These are phyloP conservation scores for Trichoderma citrinoviride DNA, from an alignment of 2,329 filamentous ascomycete species.

Conservation along the genomic window DNA sequence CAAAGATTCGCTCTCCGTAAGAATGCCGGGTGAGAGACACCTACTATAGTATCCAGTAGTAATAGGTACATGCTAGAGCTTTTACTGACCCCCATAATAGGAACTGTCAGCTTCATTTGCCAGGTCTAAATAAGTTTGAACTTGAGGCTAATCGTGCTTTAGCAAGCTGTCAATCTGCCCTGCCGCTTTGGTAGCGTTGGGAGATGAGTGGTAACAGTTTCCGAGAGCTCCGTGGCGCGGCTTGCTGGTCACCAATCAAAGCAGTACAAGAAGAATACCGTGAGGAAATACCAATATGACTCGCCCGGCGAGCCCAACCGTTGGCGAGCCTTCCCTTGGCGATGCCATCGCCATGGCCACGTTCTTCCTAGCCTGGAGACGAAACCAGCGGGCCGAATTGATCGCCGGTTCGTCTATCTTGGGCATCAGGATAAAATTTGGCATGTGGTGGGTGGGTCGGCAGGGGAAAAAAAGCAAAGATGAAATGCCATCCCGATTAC, in stretches of 20 bases:
- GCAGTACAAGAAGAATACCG: background rate
- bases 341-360: background rate
- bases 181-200: background rate
- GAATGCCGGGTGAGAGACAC: background rate
- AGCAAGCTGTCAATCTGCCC: background rate
- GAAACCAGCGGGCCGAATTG: constrained; percentile 1
- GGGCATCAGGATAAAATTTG: background rate
- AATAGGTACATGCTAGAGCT: background rate
- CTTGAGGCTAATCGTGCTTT: background rate
- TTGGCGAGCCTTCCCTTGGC: background rate
- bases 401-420: constrained; percentile 16
- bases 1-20: background rate
- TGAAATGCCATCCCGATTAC: background rate
- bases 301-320: background rate
- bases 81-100: background rate
- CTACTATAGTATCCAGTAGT: no score
- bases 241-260: background rate
- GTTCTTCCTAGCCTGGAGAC: background rate
- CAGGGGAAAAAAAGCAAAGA: background rate
- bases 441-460: background rate
- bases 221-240: background rate
- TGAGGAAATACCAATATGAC: background rate
- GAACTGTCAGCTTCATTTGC: background rate
- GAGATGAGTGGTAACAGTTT: background rate
- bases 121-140: background rate